Evolutionary conservation across 83 land plant species (phyloP).

Genomic region (Larix sibirica): DNA sequence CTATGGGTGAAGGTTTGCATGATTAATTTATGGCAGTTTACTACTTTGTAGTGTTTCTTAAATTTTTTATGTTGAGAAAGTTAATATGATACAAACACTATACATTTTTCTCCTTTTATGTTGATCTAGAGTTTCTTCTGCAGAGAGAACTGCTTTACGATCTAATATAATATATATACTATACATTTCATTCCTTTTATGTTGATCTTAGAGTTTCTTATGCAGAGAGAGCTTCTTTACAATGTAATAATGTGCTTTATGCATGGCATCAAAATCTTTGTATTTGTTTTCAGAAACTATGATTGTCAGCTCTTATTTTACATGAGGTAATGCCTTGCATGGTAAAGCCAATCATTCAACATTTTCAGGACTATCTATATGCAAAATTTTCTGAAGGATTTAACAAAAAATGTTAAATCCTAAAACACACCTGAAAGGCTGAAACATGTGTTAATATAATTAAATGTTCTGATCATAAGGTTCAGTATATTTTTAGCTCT

Average conservation of each 20-base stretch:
- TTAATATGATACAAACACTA: background rate
- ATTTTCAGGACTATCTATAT: background rate
- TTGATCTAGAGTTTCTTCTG: too few species aligned
- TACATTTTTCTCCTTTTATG: background rate
- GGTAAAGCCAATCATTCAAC: background rate
- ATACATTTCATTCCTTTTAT: too few species aligned
- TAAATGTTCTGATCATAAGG: too few species aligned
- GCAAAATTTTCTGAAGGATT: background rate
- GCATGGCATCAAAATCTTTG: background rate
- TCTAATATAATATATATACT: too few species aligned
- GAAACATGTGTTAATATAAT: too few species aligned
- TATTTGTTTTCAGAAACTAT: background rate
- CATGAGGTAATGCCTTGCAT: background rate
- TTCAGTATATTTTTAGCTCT: too few species aligned
- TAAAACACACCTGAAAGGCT: too few species aligned
- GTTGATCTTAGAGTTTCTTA: too few species aligned
- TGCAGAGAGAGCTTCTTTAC: too few species aligned
- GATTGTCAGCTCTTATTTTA: too few species aligned
- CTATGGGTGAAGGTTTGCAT: constrained; percentile 9
- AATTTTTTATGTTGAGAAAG: background rate
- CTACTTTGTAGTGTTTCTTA: background rate
- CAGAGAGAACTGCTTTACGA: too few species aligned
- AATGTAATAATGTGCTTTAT: background rate
- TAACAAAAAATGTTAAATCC: background rate
- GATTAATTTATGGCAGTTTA: constrained; percentile 1